Base-by-base conservation (phyloP, 352 stramenopile species). In the Pythium brachiatum region DNA sequence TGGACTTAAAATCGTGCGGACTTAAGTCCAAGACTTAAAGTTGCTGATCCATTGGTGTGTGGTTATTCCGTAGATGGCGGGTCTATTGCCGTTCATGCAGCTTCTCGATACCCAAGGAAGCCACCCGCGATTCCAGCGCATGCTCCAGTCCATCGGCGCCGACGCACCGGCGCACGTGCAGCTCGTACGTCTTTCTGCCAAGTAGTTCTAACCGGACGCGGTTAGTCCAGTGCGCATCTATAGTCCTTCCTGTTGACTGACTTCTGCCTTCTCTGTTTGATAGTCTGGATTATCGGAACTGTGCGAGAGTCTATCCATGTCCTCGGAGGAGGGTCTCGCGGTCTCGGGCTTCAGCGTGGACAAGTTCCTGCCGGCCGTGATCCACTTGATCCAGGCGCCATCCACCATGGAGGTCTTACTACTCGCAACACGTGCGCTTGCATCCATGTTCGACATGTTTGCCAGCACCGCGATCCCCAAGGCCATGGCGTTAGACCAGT, bases 291-390 rank as follows among this genome's bases (percentile, higher is more conserved):
- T 92, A 0, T 78, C 77, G 15, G 81, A 90, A 31, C 63, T 92
- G 6, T 85, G 75, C 27, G 83, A 92, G 57, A 83, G 72, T n/a
- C 70, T 92, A 15, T 84, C 83, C 21, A 70, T 92, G 54, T 88
- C 83, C 3, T 81, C 76, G 1, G 83, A 92, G 43, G 83, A 92
- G 32, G 64, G 76, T 23, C 69, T 92, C 27, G 66, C 76, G 7
- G 72, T 88, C n/a, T 88, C 83, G 23, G 74, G 78, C 4, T 89
- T 90, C 32, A 76, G 67, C 12, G 75, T 88, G 20, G 78, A 92
- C 58, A 72, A 51, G 16, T 90, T 89, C 44, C 67, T 90, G 2
- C 72, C 77, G 2, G 66, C 69, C 0, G 48, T 89, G 16, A 64
- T 81, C 16, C 58, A 60, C 16, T 59, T 92, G 11, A 64, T 92